Base-by-base conservation (phyloP, 2,329 filamentous ascomycete species). In the Epichloe elymi region DNA sequence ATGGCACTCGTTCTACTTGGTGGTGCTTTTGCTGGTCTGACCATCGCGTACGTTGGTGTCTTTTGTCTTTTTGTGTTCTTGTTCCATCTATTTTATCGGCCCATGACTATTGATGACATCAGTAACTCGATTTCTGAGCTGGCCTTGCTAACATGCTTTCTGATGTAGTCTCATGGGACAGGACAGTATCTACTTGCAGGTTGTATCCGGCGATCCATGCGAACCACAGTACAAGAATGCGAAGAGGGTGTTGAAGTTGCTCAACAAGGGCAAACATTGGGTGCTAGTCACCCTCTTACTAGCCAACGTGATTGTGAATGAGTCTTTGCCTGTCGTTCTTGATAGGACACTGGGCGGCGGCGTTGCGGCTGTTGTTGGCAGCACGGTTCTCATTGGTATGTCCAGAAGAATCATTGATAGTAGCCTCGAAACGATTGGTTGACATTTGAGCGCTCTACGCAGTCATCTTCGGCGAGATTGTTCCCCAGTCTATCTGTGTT, bases 401-500 rank as follows among this genome's bases (percentile, higher is more conserved):
- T 63, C n/a, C 33, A 15, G 3, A 23, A 40, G 8, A 15, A 23
- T 19, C 30, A 5, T 26, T 30, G 30, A 23, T 15, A 3, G 15
- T 26, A n/a, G 11, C 1, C 4, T 33, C 11, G 20, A 12, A 19
- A 17, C 23, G 5, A 12, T 47, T 17, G 23, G 61, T 65, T 14
- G 52, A 62, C 45, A 30, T 39, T 45, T 39, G 6, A 35, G 41
- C 14, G 43, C 15, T 37, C n/a, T 20, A n/a, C 19, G 14, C 26
- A 95, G 93, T 98, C 65, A 96, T 98, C 60, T 98, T 98, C 65
- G 93, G 93, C 60, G 93, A 98, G 73, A 82, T 98, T 56, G 86
- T 95, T 26, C 93, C 93, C 35, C 93, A 98, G 66, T 96, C 91
- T 23, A 79, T 97, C 59, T 98, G 93, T 67, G 93, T 97, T 56